These are phyloP conservation scores for Tritrichomonas musculus DNA, from an alignment of 208 protist species.

Conservation along the genomic window DNA sequence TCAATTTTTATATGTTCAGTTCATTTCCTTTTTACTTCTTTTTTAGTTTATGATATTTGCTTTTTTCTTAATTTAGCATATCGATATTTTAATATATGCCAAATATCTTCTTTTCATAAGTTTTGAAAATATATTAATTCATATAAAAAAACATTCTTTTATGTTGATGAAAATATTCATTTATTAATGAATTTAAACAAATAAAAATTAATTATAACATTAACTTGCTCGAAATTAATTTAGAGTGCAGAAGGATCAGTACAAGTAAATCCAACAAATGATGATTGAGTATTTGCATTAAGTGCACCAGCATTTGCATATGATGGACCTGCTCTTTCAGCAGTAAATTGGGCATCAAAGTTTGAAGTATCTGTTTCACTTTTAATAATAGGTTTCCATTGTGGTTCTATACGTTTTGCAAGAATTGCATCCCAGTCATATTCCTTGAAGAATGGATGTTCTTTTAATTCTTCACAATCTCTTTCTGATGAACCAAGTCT, in stretches of 20 bases:
- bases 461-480: slow-evolving; percentile 33
- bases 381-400: background rate
- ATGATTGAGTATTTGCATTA: background rate
- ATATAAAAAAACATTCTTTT: too few relatives aligned
- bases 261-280: background rate
- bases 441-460: slow-evolving; percentile 14
- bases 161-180: too few relatives aligned
- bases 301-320: background rate
- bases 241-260: background rate
- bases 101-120: too few relatives aligned
- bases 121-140: too few relatives aligned
- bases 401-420: background rate
- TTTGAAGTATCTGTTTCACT: background rate
- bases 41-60: too few relatives aligned
- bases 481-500: background rate
- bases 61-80: too few relatives aligned
- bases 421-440: background rate
- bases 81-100: too few relatives aligned
- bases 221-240: too few relatives aligned
- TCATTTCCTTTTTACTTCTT: too few relatives aligned
- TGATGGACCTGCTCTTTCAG: background rate
- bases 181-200: too few relatives aligned
- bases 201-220: too few relatives aligned
- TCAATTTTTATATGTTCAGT: too few relatives aligned
- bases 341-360: background rate